Base-by-base conservation (phyloP, 805 yeast species). In the Ogataea sp. region DNA sequence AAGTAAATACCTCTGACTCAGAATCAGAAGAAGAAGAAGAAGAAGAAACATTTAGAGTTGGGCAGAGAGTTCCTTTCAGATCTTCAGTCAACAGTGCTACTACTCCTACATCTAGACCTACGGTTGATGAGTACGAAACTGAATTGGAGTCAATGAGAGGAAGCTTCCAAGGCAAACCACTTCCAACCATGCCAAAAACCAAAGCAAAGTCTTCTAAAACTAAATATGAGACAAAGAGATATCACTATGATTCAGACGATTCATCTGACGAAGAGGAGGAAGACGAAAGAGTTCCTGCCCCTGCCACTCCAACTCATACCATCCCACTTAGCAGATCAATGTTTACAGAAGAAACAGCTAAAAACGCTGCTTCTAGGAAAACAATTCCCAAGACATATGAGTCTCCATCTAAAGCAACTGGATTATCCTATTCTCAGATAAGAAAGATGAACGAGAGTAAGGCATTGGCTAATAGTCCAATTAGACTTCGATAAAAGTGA, bases 291-390 rank as follows among this genome's bases (percentile, higher is more conserved):
- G 21, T 18, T 9, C 41, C 40, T 3, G 52, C 59, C n/a, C 58
- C 58, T 4, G 42, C 42, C 11, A 57, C 59, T 8, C 61, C 59
- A 16, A 45, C 46, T 14, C 61, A 56, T 38, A 41, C 41, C 1
- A 37, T 50, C 21, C 53, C 55, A 8, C 40, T 30, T 10, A 30
- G 23, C 18, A 30, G 33, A 30, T 30, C 33, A 3, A 30, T 30
- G 33, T 30, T 30, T 30, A 21, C 33, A 17, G 21, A 16, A 17
- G 33, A 30, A n/a, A 18, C 33, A 4, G 23, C 16, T 8, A 30
- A 18, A 18, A 21, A 17, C 6, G n/a, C n/a, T 9, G n/a, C 8
- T 10, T 9, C 29, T 5, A 26, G 15, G 13, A 26, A 29, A n/a
- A 7, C 32, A 29, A 16, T 15, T 16, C 32, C 32, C n/a, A 29